Evolutionary conservation across 176 grass and related monocot genomes (phyloP).

Genomic region (Aechmea fasciata): DNA sequence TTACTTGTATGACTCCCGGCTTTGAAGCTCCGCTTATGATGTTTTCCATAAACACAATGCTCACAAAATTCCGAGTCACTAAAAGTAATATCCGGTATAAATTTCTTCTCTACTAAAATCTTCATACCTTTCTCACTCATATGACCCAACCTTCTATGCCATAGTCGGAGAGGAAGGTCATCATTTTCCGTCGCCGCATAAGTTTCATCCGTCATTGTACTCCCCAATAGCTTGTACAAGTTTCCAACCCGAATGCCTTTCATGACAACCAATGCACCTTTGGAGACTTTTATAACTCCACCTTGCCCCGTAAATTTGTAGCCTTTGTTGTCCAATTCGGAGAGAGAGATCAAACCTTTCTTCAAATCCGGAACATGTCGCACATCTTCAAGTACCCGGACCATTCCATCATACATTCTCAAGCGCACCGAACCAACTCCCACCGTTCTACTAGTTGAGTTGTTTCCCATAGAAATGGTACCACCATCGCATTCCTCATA

Average conservation of each 20-base stretch:
- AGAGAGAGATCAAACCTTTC: background rate
- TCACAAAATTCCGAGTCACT: too few species aligned
- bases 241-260: background rate
- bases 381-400: background rate
- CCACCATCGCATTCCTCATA: background rate
- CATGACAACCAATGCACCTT: too few species aligned
- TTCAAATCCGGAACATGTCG: background rate
- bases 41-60: too few species aligned
- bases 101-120: too few species aligned
- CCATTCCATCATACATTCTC: background rate
- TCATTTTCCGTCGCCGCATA: background rate
- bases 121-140: background rate
- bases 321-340: background rate
- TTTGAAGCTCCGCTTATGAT: too few species aligned
- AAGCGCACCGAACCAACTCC: background rate
- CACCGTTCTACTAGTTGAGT: background rate
- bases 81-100: too few species aligned
- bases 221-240: background rate
- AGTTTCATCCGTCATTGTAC: background rate
- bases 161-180: background rate
- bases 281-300: background rate
- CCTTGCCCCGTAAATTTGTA: background rate
- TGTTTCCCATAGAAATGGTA: background rate
- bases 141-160: background rate
- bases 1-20: too few species aligned